A percentile compares a stretch with the other conserved stretches of the same genome.
Conservation (phyloP, 148 eudicot species). For the Rhododendron williamsianum region DNA sequence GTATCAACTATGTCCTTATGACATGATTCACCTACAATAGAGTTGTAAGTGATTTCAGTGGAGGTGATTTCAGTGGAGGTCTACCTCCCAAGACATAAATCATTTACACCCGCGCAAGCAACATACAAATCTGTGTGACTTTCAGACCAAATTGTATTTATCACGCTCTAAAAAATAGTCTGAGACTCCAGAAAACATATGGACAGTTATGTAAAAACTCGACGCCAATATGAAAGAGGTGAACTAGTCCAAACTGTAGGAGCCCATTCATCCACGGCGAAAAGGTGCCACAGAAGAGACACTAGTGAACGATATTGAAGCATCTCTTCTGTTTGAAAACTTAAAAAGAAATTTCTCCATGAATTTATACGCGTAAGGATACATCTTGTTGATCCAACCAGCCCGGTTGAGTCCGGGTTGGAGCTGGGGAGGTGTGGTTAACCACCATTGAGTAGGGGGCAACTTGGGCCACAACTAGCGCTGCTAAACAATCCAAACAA, state of each 20-base stretch:
- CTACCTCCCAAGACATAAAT: background rate
- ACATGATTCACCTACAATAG: background rate
- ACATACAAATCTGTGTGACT: background rate
- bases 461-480: background rate
- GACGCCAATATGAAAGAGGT: background rate
- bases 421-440: background rate
- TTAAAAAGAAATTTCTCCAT: background rate
- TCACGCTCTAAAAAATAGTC: background rate
- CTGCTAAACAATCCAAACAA: background rate
- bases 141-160: background rate
- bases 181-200: background rate
- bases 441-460: background rate
- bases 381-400: background rate
- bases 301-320: background rate
- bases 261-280: background rate
- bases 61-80: background rate
- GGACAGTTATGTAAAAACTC: background rate
- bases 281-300: background rate
- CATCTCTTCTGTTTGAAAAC: background rate
- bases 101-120: background rate
- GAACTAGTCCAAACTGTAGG: background rate
- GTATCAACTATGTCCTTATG: background rate
- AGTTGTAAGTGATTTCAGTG: background rate
- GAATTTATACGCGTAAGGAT: background rate
- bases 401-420: background rate